phyloP scores from a whole-genome alignment of 495 filamentous ascomycete genomes.

The Thermothielavioides terrestris region DNA sequence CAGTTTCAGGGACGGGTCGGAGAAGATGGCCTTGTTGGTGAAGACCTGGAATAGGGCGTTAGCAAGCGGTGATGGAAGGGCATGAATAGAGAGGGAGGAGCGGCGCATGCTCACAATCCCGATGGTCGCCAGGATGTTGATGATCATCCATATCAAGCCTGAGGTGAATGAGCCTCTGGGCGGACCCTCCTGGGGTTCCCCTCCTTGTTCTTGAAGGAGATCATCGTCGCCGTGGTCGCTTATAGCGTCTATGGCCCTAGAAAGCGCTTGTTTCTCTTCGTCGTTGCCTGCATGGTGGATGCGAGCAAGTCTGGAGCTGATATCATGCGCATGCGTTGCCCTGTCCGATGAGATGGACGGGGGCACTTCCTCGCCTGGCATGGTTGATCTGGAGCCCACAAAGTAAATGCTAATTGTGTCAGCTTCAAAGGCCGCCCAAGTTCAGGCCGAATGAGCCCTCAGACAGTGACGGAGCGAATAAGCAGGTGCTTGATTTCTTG shows the following conservation, averaged over 20 bases:
- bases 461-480: too few species aligned
- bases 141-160: constrained; percentile 45
- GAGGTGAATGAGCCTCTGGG: constrained; percentile 15
- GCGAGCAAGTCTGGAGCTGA: constrained; percentile 16
- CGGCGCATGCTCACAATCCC: constrained; percentile 42
- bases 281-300: constrained; percentile 18
- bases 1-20: constrained; percentile 53
- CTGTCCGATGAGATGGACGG: constrained; percentile 27
- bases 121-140: constrained; percentile 54
- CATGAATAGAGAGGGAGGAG: constrained; percentile 1
- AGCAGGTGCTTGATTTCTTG: not conserved
- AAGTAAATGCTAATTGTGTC: too few species aligned
- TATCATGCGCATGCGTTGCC: constrained; percentile 3
- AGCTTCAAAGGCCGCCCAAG: too few species aligned
- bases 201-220: constrained; percentile 18
- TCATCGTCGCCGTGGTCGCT: constrained; percentile 31
- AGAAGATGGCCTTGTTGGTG: constrained; percentile 69
- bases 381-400: not conserved
- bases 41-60: constrained; percentile 50
- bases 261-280: constrained; percentile 18
- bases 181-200: too few species aligned
- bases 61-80: constrained; percentile 3
- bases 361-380: constrained; percentile 11
- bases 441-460: too few species aligned
- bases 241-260: constrained; percentile 21